A percentile compares a stretch with the other conserved stretches of the same genome.
Conservation (phyloP, 2,329 filamentous ascomycete genomes). For the Clarireedia hainanense region DNA sequence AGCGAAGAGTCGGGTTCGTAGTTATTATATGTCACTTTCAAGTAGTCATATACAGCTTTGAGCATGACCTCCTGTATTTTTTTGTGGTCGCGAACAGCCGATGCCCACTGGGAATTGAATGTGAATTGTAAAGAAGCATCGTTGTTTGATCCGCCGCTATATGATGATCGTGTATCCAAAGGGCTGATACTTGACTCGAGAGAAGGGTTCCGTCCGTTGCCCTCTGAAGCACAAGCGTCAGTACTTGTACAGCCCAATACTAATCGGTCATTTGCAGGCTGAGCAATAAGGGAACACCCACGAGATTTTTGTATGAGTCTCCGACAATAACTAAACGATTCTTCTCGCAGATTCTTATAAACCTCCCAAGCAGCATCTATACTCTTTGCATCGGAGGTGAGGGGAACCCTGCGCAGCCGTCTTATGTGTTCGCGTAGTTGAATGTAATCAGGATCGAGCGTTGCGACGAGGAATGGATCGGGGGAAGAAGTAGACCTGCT, state of each 20-base stretch:
- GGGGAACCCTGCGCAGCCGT: constrained; percentile 17
- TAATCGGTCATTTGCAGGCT: not conserved
- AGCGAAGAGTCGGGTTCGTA: constrained; percentile 38
- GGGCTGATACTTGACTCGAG: constrained; percentile 19
- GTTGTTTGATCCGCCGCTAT: constrained; percentile 17
- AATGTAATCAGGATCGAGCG: constrained; percentile 24
- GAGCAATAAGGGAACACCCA: constrained; percentile 13
- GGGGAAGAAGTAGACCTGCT: constrained; percentile 19
- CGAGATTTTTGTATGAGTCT: constrained; percentile 36
- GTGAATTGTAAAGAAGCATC: constrained; percentile 24
- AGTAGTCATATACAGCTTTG: constrained; percentile 34
- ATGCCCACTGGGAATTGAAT: constrained; percentile 29
- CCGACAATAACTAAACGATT: constrained; percentile 35
- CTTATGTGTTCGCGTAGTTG: constrained; percentile 25
- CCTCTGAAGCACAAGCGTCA: constrained; percentile 11
- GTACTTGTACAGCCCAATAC: not conserved
- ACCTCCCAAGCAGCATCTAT: constrained; percentile 39
- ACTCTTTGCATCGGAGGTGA: constrained; percentile 20
- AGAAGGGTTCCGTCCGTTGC: constrained; percentile 15
- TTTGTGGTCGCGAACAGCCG: constrained; percentile 39
- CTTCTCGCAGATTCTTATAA: constrained; percentile 36
- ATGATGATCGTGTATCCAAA: constrained; percentile 19
- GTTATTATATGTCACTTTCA: constrained; percentile 38
- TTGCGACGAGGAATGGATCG: constrained; percentile 18
- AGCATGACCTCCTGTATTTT: constrained; percentile 35